Evolutionary conservation across 352 stramenopile species (phyloP), one percentile per base, ranked within the genome.

Genomic region (Globisporangium barbulae): DNA sequence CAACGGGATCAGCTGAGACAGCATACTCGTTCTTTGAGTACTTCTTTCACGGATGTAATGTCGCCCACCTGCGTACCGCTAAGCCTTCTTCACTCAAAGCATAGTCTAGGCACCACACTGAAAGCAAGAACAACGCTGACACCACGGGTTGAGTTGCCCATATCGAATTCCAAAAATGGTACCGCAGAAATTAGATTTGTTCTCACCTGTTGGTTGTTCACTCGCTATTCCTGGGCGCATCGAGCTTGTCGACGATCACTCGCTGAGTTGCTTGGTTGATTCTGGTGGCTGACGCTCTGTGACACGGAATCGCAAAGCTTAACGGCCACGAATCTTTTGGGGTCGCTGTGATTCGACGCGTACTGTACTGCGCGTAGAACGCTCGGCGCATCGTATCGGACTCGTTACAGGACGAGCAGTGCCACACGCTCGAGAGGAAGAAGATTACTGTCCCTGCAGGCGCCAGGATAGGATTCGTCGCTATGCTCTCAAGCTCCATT

Each of bases 361-460:
- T 44, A 22, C 74, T 88, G 64, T 89, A 93, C 60, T 93, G 84
- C 0, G 77, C 81, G 69, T 93, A 93, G 60, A 91, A 91, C 1
- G 82, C 84, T 8, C 81, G 76, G 37, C 84, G 75, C 28, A 52
- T 28, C 1, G 44, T 31, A 17, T 70, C 39, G 10, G 84, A 86
- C 22, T 71, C 63, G 59, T 93, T 93, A 66, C 58, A 71, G 10
- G 81, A 79, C 3, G 84, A 93, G 54, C 66, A 81, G 50, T 93
- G 84, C 84, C 81, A 93, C 28, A 91, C 75, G 53, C 88, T 76
- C 2, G 84, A 93, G 44, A 78, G 60, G 59, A 93, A 93, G 49
- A 90, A 72, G n/a, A 93, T 9, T 30, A 78, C 77, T 12, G 78
- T 73, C 3, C 83, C 83, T 10, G 74, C 73, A 30, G 63, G 50